Base-by-base conservation (phyloP, 768 basidiomycete species). In the Mycena crocata region DNA sequence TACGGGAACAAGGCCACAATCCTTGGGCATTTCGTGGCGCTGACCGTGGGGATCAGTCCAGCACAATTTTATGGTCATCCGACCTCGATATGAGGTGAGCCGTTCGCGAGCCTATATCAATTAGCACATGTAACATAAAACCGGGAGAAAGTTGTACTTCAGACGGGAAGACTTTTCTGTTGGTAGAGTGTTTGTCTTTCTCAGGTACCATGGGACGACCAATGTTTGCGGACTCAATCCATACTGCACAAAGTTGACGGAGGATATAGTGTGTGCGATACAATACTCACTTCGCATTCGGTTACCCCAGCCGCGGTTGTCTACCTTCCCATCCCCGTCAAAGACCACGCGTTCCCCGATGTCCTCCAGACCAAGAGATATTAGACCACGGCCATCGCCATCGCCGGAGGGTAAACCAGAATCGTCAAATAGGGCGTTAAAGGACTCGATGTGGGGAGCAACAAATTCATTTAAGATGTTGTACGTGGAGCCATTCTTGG, bases 381-480 rank as follows among this genome's bases (percentile, higher is more conserved):
- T 76, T 13, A 99, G 78, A 0, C 98, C 98, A 35, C 85, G 85
- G 2, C 93, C 93, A 61, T 94, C 89, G 17, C 90, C 90, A 71
- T 91, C 90, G 13, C 91, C 90, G 48, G 84, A 75, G 62, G 90
- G 88, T 59, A 93, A 77, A n/a, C 92, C 92, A 57, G 92, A 90
- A 77, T 97, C 95, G 74, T 98, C 96, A 77, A 98, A 96, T 30
- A 99, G 86, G 19, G 95, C 91, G 79, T 99, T 97, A 85, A 99
- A 99, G 40, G 94, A 95, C 77, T 98, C 93, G 67, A 99, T 88
- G 76, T 98, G 96, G 8, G 98, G 97, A 26, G 88, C 82, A 58
- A 98, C 95, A 73, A 98, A 94, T 79, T 97, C 94, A 71, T 98
- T 94, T 66, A 99, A 84, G 57, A 93, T 93, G 23, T 89, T 89